Percentiles rank a stretch among this genome's conserved stretches.
Evolutionary conservation across 495 filamentous ascomycete species (phyloP).

Genomic region (Apodospora peruviana): DNA sequence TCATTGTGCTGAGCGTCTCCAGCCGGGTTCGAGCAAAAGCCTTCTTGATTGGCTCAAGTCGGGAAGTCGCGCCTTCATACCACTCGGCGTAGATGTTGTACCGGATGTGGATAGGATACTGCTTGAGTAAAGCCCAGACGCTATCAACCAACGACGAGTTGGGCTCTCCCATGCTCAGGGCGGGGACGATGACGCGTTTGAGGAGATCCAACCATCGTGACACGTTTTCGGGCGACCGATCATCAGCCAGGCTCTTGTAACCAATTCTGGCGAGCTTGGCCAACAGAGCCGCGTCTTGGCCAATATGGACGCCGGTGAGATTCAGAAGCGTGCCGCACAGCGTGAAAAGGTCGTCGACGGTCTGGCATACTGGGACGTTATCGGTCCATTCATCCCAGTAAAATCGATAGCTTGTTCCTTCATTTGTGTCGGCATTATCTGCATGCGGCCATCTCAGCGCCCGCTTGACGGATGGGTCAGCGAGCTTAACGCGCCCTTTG

Average conservation of each 20-base stretch:
- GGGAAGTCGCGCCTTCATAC: constrained; percentile 71
- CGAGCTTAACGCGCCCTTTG: constrained; percentile 61
- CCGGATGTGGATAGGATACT: constrained; percentile 67
- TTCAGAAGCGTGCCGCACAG: constrained; percentile 83
- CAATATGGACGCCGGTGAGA: constrained; percentile 79
- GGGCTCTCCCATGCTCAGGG: constrained; percentile 72
- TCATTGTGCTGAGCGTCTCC: constrained; percentile 77
- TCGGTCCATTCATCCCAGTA: constrained; percentile 99
- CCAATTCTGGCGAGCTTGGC: constrained; percentile 79
- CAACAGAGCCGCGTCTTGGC: constrained; percentile 71
- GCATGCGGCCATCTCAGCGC: constrained; percentile 71
- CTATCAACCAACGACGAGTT: constrained; percentile 82
- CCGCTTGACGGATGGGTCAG: constrained; percentile 51
- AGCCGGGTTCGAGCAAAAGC: constrained; percentile 70
- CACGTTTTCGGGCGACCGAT: constrained; percentile 62
- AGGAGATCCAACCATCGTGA: constrained; percentile 74
- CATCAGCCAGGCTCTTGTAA: constrained; percentile 61
- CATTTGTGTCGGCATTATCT: constrained; percentile 65
- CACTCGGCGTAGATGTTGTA: constrained; percentile 93
- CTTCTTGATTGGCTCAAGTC: constrained; percentile 67
- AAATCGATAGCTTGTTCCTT: constrained; percentile 74
- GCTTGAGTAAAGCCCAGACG: constrained; percentile 72
- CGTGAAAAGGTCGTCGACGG: constrained; percentile 80
- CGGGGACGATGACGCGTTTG: constrained; percentile 75
- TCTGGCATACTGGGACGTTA: constrained; percentile 85